Evolutionary conservation across 352 stramenopile species (phyloP), one percentile per base, ranked within the genome.

Genomic region (Pythium rishiriense): DNA sequence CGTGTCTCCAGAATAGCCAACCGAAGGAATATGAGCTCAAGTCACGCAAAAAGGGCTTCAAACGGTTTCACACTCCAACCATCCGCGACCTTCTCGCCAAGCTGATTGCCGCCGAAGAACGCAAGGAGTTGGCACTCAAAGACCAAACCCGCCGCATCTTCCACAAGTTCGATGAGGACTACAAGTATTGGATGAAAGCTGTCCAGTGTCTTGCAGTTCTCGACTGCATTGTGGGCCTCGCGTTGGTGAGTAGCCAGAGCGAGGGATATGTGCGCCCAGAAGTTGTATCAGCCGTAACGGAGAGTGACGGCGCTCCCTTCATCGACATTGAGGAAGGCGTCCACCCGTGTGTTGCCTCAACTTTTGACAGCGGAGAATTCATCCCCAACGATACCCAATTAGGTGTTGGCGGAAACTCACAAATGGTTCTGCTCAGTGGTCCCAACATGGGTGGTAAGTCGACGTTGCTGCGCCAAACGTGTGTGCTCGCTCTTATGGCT

Each of bases 381-480:
- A 99, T 99, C 65, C 92, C 97, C 6, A 99, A 99, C 70, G 94
- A 99, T 74, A 83, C 98, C 6, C 66, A 70, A 2, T 72, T 99
- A 9, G 97, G 97, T 42, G 77, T 88, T 4, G 72, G 73, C 57
- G 70, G 68, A 29, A 70, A 85, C 41, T 76, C 75, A 19, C 72
- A 81, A 49, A 91, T 93, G 85, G 70, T 99, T 22, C 75, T 99
- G 29, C 84, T 99, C 15, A 98, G 88, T 68, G 98, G 98, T 47
- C 97, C 97, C 1, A 99, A 99, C 77, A 98, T 98, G 96, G 98
- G 97, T 57, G 98, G 97, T 57, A 99, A 99, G 78, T 98, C 85
- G 51, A 99, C 98, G 19, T 73, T 99, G 43, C 77, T 99, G 24
- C 89, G 98, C 9, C 97, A 99, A 82, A 99, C 97, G 19, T 99